Evolutionary conservation across 208 protist genomes (phyloP).

Genomic region (Angomonas ambiguus): DNA sequence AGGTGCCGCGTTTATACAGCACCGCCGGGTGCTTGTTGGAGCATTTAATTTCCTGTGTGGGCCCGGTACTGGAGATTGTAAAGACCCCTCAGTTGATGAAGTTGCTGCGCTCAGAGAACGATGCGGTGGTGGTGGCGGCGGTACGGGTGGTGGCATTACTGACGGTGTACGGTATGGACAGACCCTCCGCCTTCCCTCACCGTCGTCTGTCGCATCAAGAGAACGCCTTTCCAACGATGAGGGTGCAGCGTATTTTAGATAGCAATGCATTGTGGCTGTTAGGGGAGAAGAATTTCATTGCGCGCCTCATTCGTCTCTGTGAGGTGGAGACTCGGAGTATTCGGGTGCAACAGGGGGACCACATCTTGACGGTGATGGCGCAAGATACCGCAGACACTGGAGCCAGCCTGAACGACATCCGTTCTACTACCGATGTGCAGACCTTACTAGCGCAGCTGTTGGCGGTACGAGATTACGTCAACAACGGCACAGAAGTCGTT

Average conservation of each 20-base stretch:
- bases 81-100: conserved; percentile 41
- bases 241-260: conserved; percentile 73
- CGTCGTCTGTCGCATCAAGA: conserved; percentile 54
- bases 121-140: conserved; percentile 36
- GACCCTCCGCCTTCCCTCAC: conserved; percentile 33
- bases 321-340: conserved; percentile 38
- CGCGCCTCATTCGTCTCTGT: conserved; percentile 55
- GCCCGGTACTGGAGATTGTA: conserved; percentile 74
- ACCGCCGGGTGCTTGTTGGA: conserved; percentile 42
- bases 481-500: too few relatives aligned
- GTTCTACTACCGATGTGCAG: too few relatives aligned
- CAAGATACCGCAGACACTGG: neutral
- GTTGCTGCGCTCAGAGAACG: conserved; percentile 36
- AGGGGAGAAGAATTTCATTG: conserved; percentile 43
- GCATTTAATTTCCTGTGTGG: conserved; percentile 63
- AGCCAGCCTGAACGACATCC: neutral
- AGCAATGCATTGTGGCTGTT: conserved; percentile 81
- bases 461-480: too few relatives aligned
- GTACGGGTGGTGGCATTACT: conserved; percentile 73
- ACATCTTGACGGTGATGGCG: conserved; percentile 17
- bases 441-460: too few relatives aligned
- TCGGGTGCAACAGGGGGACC: conserved; percentile 35
- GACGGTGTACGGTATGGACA: neutral
- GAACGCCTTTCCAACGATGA: conserved; percentile 38
- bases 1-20: conserved; percentile 29